A percentile compares a stretch with the other conserved stretches of the same genome.
Evolutionary conservation across 2,329 filamentous ascomycete genomes (phyloP).

Genomic region (Nothomitra cinnamomea): DNA sequence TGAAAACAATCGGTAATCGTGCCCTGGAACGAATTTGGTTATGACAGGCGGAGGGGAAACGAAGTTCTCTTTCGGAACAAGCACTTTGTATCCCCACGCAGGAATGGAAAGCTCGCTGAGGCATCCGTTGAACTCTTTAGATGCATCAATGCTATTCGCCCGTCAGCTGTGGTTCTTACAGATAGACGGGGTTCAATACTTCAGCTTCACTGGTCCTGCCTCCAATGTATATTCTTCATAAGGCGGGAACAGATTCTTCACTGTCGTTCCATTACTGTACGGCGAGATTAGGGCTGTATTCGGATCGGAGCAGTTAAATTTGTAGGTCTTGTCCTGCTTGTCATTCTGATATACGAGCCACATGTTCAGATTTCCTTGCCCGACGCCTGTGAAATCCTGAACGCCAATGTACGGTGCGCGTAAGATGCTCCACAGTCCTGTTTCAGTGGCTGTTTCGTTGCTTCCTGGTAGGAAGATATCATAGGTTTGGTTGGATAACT

Average conservation of each 20-base stretch:
- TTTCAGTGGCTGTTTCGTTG: constrained; percentile 34
- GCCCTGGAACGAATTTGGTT: constrained; percentile 42
- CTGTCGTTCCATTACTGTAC: constrained; percentile 34
- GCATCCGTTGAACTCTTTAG: constrained; percentile 36
- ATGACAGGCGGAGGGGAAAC: constrained; percentile 36
- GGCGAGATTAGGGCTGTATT: constrained; percentile 37
- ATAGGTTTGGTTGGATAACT: constrained; percentile 39
- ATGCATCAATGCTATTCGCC: constrained; percentile 25
- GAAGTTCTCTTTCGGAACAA: constrained; percentile 36
- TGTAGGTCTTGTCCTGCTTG: constrained; percentile 29
- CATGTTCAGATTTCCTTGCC: constrained; percentile 23
- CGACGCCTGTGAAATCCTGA: constrained; percentile 30
- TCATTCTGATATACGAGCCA: constrained; percentile 5
- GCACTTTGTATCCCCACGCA: constrained; percentile 41
- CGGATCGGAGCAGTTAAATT: constrained; percentile 37
- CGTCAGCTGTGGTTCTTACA: not conserved
- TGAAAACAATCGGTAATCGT: constrained; percentile 40
- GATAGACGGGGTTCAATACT: not conserved
- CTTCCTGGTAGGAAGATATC: constrained; percentile 35
- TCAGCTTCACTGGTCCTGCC: constrained; percentile 27
- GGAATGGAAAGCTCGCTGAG: constrained; percentile 33
- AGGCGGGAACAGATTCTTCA: constrained; percentile 46
- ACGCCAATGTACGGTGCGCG: constrained; percentile 31
- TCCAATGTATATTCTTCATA: constrained; percentile 38
- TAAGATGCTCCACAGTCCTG: constrained; percentile 42